A percentile compares a stretch with the other conserved stretches of the same genome.
phyloP scores from a whole-genome alignment of 345 rosid species.

The Excoecaria agallocha region DNA sequence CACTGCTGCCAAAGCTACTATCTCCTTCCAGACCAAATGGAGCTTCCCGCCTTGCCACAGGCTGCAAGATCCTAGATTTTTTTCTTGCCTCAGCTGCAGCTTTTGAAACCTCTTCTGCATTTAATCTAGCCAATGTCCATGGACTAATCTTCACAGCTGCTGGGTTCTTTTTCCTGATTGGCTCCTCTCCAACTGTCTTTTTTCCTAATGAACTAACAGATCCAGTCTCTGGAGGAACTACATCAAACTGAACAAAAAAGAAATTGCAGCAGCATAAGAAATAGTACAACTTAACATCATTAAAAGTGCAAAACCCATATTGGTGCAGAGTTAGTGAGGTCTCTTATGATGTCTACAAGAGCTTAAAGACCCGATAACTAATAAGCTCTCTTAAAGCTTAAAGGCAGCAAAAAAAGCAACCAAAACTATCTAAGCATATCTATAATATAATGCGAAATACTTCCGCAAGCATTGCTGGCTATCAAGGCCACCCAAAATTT shows the following conservation, averaged over 20 bases:
- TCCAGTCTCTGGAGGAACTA: constrained; percentile 93
- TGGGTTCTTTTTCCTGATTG: constrained; percentile 62
- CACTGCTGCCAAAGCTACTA: constrained; percentile 78
- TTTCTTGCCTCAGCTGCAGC: constrained; percentile 97
- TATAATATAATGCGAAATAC: background rate
- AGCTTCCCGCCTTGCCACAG: constrained; percentile 55
- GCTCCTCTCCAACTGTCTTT: constrained; percentile 59
- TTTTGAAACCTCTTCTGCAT: constrained; percentile 88
- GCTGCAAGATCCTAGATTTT: constrained; percentile 83
- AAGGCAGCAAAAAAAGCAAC: background rate
- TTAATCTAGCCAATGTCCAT: constrained; percentile 87
- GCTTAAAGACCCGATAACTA: background rate
- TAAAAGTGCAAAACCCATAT: background rate
- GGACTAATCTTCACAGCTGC: constrained; percentile 86
- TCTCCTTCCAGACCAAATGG: constrained; percentile 53
- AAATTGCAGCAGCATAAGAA: constrained; percentile 8
- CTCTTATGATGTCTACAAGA: background rate
- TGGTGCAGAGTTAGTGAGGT: background rate
- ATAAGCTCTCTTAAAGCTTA: background rate
- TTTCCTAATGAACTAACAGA: constrained; percentile 94
- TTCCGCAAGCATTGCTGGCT: background rate
- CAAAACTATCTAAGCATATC: background rate
- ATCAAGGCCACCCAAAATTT: background rate
- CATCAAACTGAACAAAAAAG: constrained; percentile 66
- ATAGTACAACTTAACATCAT: background rate